Evolutionary conservation across 306 rosid genomes (phyloP).

Genomic region (Vigna mungo): DNA sequence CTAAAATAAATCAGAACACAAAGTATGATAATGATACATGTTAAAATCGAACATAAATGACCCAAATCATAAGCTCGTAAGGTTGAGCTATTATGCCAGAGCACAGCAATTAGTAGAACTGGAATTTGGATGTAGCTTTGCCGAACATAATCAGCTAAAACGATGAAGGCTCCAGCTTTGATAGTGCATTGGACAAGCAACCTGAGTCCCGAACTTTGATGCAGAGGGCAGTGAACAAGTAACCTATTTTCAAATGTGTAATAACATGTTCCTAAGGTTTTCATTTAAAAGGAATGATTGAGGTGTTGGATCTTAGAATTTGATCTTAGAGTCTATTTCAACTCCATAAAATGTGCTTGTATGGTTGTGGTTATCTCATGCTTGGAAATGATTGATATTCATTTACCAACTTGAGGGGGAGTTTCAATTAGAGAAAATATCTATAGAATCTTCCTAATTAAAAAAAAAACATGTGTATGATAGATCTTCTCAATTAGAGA

Average conservation of each 20-base stretch:
- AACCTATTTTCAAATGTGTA: background rate
- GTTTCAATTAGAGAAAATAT: no score
- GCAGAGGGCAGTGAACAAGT: background rate
- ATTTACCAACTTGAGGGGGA: no score
- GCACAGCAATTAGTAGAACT: background rate
- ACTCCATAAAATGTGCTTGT: background rate
- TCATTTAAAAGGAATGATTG: background rate
- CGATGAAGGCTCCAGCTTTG: no score
- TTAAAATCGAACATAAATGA: background rate
- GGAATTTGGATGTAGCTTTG: background rate
- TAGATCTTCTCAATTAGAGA: no score
- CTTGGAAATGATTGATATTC: no score
- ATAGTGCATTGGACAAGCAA: no score
- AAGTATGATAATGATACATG: background rate
- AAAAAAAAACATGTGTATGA: no score
- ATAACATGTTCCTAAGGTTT: background rate
- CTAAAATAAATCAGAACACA: background rate
- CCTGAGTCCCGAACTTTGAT: background rate
- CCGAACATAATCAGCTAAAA: background rate
- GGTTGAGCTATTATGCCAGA: background rate
- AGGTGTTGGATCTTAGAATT: background rate
- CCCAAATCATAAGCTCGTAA: background rate
- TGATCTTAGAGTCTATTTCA: background rate
- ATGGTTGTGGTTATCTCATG: no score
- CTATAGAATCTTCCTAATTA: no score